phyloP scores from a whole-genome alignment of 208 protist genomes.

The Trypanosoma scelopori region DNA sequence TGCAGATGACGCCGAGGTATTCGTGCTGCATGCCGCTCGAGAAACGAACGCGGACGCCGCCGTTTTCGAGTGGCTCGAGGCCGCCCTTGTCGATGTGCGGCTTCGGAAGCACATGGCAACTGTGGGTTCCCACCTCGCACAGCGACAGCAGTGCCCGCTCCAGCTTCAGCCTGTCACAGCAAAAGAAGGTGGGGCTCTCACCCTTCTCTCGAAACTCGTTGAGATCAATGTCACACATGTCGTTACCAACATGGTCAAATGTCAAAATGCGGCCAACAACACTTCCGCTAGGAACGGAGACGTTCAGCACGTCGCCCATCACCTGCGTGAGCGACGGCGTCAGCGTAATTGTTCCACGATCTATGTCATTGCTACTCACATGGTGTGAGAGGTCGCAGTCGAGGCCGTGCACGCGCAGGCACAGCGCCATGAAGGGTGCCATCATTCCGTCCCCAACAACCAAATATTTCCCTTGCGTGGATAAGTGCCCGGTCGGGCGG shows the following conservation, averaged over 20 bases:
- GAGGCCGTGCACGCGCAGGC: slow-evolving; percentile 85
- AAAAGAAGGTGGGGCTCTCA: slow-evolving; percentile 94
- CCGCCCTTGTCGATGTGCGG: slow-evolving; percentile 75
- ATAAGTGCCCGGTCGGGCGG: slow-evolving; percentile 44
- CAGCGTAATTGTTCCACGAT: slow-evolving; percentile 87
- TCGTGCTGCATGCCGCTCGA: slow-evolving; percentile 71
- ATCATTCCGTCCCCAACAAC: slow-evolving; percentile 91
- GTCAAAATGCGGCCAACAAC: slow-evolving; percentile 87
- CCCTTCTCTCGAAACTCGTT: slow-evolving; percentile 92
- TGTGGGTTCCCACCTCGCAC: slow-evolving; percentile 78
- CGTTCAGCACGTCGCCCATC: slow-evolving; percentile 90
- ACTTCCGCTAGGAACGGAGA: slow-evolving; percentile 88
- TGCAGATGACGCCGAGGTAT: slow-evolving; percentile 91
- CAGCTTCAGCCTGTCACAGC: slow-evolving; percentile 87
- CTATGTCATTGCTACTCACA: slow-evolving; percentile 56
- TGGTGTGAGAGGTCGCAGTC: slow-evolving; percentile 88
- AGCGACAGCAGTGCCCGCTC: slow-evolving; percentile 82
- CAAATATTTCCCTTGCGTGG: slow-evolving; percentile 72
- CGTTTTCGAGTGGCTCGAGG: slow-evolving; percentile 75
- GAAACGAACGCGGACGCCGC: slow-evolving; percentile 87
- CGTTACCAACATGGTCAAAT: slow-evolving; percentile 92
- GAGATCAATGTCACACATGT: slow-evolving; percentile 91
- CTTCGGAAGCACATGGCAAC: slow-evolving; percentile 83
- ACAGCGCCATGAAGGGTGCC: slow-evolving; percentile 92
- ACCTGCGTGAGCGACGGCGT: slow-evolving; percentile 91